Base-by-base conservation (phyloP, 495 filamentous ascomycete species). In the Neurospora sp. region DNA sequence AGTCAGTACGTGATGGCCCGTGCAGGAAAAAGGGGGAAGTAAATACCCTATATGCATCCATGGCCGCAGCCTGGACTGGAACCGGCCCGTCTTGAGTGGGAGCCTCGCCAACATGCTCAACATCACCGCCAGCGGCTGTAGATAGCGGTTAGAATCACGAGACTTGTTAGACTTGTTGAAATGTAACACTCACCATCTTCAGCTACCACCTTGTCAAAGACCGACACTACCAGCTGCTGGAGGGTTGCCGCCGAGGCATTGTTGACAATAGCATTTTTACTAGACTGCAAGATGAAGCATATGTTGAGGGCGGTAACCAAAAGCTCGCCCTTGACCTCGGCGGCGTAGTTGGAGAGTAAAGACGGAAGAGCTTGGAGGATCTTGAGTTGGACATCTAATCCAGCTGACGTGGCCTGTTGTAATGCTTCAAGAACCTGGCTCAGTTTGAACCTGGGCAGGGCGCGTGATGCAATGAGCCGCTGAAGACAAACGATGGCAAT, bases 291-390 rank as follows among this genome's bases (percentile, higher is more conserved):
- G 69, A 92, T 91, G 42, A 94, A 94, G 81, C 96, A 98, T 80
- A 97, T 92, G 78, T 96, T 92, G 75, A 99, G 85, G 4, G 92
- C 90, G 37, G 88, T 92, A 40, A 90, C 91, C 44, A 98, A 86
- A 18, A 97, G 86, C 70, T 94, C 91, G 4, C 92, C 93, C 70
- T 90, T 89, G 38, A 99, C 82, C 59, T 94, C 91, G 72, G 88
- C 87, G 0, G 93, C 90, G 83, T 98, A 98, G 79, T 96, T 96
- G 75, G 98, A 94, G 9, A 98, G 83, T 44, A 99, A 79, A 1
- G 94, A 92, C n/a, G 96, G 96, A 39, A 99, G 84, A 0, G 94
- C 92, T 79, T 99, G 96, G 20, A 99, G 85, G 39, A 98, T 96
- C 82, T 98, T 99, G 70, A 99, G 88, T 77, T 99, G 96, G 3